Conservation (phyloP, 306 rosid species). For the Psophocarpus tetragonolobus region DNA sequence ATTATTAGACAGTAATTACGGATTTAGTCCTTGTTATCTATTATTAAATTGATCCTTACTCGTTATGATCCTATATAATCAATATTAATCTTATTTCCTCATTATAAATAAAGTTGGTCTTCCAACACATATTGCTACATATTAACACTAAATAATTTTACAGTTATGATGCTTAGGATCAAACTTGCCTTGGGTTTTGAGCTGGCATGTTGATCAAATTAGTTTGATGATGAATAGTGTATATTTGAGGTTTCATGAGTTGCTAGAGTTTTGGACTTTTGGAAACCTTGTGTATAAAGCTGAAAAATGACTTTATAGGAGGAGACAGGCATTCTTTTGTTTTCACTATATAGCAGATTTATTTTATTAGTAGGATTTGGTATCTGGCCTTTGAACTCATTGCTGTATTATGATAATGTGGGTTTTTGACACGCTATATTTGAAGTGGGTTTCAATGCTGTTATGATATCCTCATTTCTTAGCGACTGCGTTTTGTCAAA, state of each 20-base stretch:
- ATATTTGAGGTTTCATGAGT: not conserved
- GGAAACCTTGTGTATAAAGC: not conserved
- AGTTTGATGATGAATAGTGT: not conserved
- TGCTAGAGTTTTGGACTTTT: not conserved
- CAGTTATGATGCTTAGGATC: too few relatives aligned
- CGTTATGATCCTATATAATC: too few relatives aligned
- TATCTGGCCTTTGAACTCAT: not conserved
- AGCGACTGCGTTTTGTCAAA: conserved; percentile 34
- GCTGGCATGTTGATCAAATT: not conserved
- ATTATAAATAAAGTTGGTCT: too few relatives aligned
- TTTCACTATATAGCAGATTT: not conserved
- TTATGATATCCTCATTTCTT: conserved; percentile 26
- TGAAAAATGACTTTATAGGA: not conserved
- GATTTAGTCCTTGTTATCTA: too few relatives aligned
- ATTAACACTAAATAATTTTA: too few relatives aligned
- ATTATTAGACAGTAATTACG: too few relatives aligned
- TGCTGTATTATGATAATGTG: not conserved
- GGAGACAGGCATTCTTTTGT: not conserved
- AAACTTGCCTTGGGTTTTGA: not conserved
- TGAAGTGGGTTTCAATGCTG: not conserved
- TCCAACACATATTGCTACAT: too few relatives aligned
- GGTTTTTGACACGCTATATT: not conserved
- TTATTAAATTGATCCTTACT: too few relatives aligned
- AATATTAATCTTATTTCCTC: too few relatives aligned
- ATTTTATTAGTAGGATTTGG: not conserved